Evolutionary conservation across 2,329 filamentous ascomycete species (phyloP).

Genomic region (Blumeria hordei): DNA sequence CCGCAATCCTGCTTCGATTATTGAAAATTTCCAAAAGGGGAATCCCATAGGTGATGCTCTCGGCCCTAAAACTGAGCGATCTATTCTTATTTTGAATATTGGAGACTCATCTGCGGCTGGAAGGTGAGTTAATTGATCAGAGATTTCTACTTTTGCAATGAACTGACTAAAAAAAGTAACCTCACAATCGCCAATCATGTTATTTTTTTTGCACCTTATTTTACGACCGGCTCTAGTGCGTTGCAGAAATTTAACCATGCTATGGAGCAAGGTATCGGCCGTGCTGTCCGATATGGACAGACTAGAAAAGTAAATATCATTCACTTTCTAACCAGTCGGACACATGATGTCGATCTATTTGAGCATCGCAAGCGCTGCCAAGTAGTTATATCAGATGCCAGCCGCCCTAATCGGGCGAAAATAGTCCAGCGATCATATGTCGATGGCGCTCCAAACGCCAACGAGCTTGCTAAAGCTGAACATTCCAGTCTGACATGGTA

Average conservation of each 20-base stretch:
- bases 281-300: conserved; percentile 33
- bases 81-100: conserved; percentile 30
- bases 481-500: neutral
- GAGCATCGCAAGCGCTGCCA: conserved; percentile 2
- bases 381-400: neutral
- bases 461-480: neutral
- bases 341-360: conserved; percentile 6
- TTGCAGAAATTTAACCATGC: conserved; percentile 29
- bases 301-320: conserved; percentile 31
- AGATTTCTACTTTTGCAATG: neutral
- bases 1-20: conserved; percentile 12
- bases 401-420: neutral
- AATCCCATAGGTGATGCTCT: conserved; percentile 1
- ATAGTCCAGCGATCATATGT: neutral
- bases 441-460: neutral
- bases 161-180: conserved; percentile 21
- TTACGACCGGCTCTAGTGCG: conserved; percentile 17
- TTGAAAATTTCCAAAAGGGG: conserved; percentile 19
- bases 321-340: conserved; percentile 7
- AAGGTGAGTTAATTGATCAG: conserved; percentile 20
- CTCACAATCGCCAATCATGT: conserved; percentile 38
- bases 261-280: conserved; percentile 39
- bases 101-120: conserved; percentile 33
- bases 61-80: conserved; percentile 4
- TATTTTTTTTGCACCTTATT: conserved; percentile 33